Evolutionary conservation across 2,329 filamentous ascomycete species (phyloP).

Genomic region (Epichloe festucae): DNA sequence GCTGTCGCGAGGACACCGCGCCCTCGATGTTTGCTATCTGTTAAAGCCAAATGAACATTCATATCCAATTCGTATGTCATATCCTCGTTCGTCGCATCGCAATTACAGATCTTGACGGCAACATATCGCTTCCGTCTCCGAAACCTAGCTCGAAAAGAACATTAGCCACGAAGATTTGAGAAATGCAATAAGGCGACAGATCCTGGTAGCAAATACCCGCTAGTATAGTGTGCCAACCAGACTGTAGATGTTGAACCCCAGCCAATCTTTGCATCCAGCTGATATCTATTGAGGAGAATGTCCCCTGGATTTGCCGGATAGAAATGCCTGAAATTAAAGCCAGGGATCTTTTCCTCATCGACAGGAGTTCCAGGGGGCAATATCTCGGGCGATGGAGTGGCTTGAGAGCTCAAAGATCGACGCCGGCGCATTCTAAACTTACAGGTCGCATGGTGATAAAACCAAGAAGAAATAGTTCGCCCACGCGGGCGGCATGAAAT

Average conservation of each 20-base stretch:
- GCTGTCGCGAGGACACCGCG: slow-evolving; percentile 17
- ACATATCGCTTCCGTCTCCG: slow-evolving; percentile 9
- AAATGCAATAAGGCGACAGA: neutral
- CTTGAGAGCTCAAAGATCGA: too few relatives aligned
- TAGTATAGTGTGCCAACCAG: slow-evolving; percentile 19
- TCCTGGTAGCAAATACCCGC: neutral
- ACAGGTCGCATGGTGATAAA: too few relatives aligned
- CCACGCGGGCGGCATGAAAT: too few relatives aligned
- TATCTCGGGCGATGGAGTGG: too few relatives aligned
- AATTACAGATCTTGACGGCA: slow-evolving; percentile 13
- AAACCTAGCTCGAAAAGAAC: neutral
- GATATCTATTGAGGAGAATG: slow-evolving; percentile 19
- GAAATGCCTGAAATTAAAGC: slow-evolving; percentile 13
- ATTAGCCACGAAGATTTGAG: neutral
- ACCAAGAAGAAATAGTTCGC: too few relatives aligned
- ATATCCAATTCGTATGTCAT: slow-evolving; percentile 11
- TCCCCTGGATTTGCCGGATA: slow-evolving; percentile 20
- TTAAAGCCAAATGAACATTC: neutral
- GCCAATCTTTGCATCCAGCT: slow-evolving; percentile 22
- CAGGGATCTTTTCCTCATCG: slow-evolving; percentile 13
- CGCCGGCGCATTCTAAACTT: too few relatives aligned
- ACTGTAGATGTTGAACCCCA: slow-evolving; percentile 25
- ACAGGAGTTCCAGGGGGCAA: slow-evolving; percentile 4
- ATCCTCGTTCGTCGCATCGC: slow-evolving; percentile 10
- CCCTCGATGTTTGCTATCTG: slow-evolving; percentile 15